Conservation (phyloP, 1,139 yeast species). For the Yamadazyma siamensis region DNA sequence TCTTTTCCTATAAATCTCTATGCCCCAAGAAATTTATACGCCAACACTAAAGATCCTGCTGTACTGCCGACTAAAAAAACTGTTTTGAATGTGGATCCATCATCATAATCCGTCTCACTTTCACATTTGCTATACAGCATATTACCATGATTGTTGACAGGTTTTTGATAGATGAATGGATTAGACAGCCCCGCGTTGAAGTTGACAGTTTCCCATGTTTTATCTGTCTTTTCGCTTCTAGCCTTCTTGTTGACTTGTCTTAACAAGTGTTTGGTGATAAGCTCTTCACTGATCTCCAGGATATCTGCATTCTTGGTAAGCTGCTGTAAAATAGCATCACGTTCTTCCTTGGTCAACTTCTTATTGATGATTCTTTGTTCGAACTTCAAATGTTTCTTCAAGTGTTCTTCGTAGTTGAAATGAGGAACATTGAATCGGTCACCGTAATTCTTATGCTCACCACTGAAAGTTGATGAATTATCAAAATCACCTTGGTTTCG, state of each 20-base stretch:
- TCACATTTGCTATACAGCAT: conserved; percentile 2
- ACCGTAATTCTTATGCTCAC: conserved; percentile 38
- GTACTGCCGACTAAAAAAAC: conserved; percentile 31
- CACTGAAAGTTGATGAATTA: conserved; percentile 24
- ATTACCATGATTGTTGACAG: conserved; percentile 3
- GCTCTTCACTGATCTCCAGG: conserved; percentile 35
- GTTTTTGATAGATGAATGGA: conserved; percentile 34
- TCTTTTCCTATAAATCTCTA: too few species aligned
- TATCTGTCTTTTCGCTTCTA: conserved; percentile 4
- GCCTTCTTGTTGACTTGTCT: conserved; percentile 30
- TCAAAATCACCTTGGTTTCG: conserved; percentile 16
- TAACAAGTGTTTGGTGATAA: conserved; percentile 43
- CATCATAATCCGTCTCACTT: conserved; percentile 18
- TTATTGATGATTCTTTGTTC: conserved; percentile 53
- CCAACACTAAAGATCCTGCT: conserved; percentile 25
- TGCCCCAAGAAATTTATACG: conserved; percentile 17
- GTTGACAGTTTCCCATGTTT: conserved; percentile 6
- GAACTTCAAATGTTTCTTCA: conserved; percentile 56
- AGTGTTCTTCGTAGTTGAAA: conserved; percentile 67
- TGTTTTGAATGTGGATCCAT: conserved; percentile 19
- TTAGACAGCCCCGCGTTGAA: conserved; percentile 9
- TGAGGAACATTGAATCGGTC: conserved; percentile 69
- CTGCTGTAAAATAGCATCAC: conserved; percentile 33
- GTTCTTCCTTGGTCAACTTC: conserved; percentile 28
- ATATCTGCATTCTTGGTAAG: conserved; percentile 29